A percentile compares a stretch with the other conserved stretches of the same genome.
phyloP scores from a whole-genome alignment of 164 flowering plant species.

The Cinnamomum chago region DNA sequence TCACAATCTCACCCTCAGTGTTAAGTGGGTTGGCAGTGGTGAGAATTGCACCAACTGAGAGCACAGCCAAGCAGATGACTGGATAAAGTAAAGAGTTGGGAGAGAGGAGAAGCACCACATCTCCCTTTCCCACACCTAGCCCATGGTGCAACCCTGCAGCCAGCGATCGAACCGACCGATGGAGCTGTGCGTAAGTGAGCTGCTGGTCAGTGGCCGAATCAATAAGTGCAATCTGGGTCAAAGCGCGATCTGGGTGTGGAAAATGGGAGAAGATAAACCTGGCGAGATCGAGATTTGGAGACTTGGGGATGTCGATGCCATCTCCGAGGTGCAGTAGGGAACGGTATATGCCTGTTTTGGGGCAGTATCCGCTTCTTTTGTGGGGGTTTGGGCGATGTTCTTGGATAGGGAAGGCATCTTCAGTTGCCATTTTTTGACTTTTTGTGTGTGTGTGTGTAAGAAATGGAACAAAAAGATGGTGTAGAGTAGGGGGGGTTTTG shows the following conservation, averaged over 20 bases:
- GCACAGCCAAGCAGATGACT: slow-evolving; percentile 48
- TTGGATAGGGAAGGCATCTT: background rate
- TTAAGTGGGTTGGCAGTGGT: slow-evolving; percentile 67
- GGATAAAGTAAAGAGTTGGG: slow-evolving; percentile 65
- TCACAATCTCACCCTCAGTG: slow-evolving; percentile 49
- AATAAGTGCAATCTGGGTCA: slow-evolving; percentile 47
- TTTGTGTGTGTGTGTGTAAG: background rate
- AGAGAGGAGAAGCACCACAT: slow-evolving; percentile 62
- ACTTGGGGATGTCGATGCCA: slow-evolving; percentile 32
- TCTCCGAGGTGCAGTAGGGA: slow-evolving; percentile 32
- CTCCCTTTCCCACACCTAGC: slow-evolving; percentile 55
- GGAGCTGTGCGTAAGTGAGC: slow-evolving; percentile 48
- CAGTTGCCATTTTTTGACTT: background rate
- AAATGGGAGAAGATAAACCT: slow-evolving; percentile 55
- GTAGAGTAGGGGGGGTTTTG: background rate
- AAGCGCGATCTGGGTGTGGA: slow-evolving; percentile 37
- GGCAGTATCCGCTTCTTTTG: slow-evolving; percentile 32
- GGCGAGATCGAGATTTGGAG: slow-evolving; percentile 42
- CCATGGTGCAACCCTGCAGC: slow-evolving; percentile 50
- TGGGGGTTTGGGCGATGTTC: background rate
- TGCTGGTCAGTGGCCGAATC: slow-evolving; percentile 40
- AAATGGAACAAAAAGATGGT: background rate
- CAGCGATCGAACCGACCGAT: slow-evolving; percentile 28
- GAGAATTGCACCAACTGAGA: slow-evolving; percentile 61
- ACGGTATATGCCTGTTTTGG: slow-evolving; percentile 43